Evolutionary conservation across 352 stramenopile species (phyloP), one percentile per base, ranked within the genome.

Genomic region (Phytopythium delawarense): DNA sequence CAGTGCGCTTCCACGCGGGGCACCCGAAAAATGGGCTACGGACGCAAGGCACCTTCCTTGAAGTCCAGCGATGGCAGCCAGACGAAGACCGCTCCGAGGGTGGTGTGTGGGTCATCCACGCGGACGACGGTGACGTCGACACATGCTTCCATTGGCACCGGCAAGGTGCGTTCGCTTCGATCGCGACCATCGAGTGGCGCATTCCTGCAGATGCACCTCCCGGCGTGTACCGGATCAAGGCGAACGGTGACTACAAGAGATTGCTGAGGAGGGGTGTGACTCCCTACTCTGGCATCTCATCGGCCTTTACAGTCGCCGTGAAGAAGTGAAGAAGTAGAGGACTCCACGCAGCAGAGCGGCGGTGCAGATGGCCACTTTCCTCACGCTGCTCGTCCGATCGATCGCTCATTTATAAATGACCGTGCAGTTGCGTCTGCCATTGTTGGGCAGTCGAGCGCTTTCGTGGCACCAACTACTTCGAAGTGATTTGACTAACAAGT

Each of bases 1-100:
- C 71, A 9, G 76, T 83, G 23, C 68, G 66, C 28, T 95, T 95
- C 67, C 76, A 92, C 48, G 84, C 76, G 20, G 84, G 81, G 9
- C 84, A 95, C 51, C 87, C 86, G 4, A 93, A 93, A 64, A 95
- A 95, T 71, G 85, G 89, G 35, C 61, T 95, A 48, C 73, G 78
- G 35, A 92, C 73, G 1, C 82, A 94, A 56, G 71, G 79, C 11
- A 91, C 84, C 45, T 95, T 94, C 59, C 55, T 93, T 2, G 84
- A 92, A 62, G 77, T 95, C 13, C 81, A 95, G 18, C 74, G 78
- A 12, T 92, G 81, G 81, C 58, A 85, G n/a, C 34, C 49, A 2
- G 79, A 91, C 62, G 54, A 20, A 6, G 68, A 56, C 42, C 75
- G 76, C 0, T 11, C 23, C 0, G 58, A 74, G 1, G 75, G 71